These are phyloP conservation scores for Gossypium thurberi DNA, from an alignment of 345 rosid species.

Conservation along the genomic window DNA sequence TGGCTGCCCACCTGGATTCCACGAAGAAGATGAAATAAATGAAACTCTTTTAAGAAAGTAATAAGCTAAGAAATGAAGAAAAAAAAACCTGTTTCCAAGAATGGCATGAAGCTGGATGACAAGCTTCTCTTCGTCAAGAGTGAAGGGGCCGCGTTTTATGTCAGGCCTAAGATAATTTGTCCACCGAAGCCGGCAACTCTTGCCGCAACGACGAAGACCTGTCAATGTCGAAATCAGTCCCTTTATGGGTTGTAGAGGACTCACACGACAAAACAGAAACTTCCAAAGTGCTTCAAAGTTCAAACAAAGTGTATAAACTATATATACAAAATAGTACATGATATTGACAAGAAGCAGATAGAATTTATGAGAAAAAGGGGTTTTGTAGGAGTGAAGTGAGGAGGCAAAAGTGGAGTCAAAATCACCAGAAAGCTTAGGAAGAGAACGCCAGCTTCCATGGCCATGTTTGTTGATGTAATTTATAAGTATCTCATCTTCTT, in stretches of 20 bases:
- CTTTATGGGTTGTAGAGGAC: background rate
- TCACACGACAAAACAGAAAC: background rate
- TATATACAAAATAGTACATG: too few relatives aligned
- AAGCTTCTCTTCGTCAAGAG: constrained; percentile 79
- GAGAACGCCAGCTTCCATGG: constrained; percentile 97
- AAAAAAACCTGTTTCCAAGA: constrained; percentile 77
- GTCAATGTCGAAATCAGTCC: background rate
- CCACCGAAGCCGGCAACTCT: constrained; percentile 98
- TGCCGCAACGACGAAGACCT: constrained; percentile 92
- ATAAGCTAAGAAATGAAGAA: background rate
- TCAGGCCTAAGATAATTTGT: constrained; percentile 93
- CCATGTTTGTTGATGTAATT: constrained; percentile 64
- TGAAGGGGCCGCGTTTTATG: constrained; percentile 88
- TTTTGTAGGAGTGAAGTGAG: too few relatives aligned
- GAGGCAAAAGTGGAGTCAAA: too few relatives aligned
- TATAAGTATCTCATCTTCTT: constrained; percentile 80
- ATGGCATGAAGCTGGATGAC: constrained; percentile 89
- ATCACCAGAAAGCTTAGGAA: constrained; percentile 77
- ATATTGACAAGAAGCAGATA: too few relatives aligned
- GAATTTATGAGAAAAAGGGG: background rate
- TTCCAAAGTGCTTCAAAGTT: background rate
- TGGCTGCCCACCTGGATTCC: constrained; percentile 87
- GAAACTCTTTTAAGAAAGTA: background rate
- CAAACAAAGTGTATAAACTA: background rate
- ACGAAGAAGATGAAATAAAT: background rate